A percentile compares a stretch with the other conserved stretches of the same genome.
Evolutionary conservation across 1,284 basidiomycete species (phyloP).

Genomic region (Ustilago trichophora): DNA sequence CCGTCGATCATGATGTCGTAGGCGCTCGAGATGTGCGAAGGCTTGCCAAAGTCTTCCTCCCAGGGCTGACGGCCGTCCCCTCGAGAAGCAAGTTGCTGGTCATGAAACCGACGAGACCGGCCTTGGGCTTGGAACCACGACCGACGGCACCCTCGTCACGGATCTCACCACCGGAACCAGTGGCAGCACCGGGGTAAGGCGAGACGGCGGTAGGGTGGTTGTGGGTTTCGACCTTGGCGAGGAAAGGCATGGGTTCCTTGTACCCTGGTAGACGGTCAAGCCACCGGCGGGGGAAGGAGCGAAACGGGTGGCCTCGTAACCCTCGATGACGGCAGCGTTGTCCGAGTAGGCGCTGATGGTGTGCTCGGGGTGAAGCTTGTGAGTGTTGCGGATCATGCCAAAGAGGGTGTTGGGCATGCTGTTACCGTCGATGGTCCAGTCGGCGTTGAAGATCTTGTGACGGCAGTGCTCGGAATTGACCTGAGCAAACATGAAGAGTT

Average conservation of each 20-base stretch:
- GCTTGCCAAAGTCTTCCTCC: slow-evolving; percentile 75
- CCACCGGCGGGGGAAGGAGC: slow-evolving; percentile 70
- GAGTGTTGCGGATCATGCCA: slow-evolving; percentile 97
- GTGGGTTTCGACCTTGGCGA: slow-evolving; percentile 99
- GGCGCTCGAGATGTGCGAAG: slow-evolving; percentile 88
- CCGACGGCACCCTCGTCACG: slow-evolving; percentile 97
- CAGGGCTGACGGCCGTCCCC: slow-evolving; percentile 54
- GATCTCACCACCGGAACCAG: slow-evolving; percentile 97
- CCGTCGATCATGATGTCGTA: slow-evolving; percentile 98
- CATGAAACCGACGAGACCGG: slow-evolving; percentile 91
- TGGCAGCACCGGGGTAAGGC: slow-evolving; percentile 95
- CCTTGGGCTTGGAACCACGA: slow-evolving; percentile 93
- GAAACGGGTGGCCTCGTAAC: slow-evolving; percentile 80
- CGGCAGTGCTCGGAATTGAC: slow-evolving; percentile 99
- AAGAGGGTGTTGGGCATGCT: slow-evolving; percentile 83
- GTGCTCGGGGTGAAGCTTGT: slow-evolving; percentile 74
- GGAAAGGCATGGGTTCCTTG: slow-evolving; percentile 77
- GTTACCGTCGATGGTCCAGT: slow-evolving; percentile 86
- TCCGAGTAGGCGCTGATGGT: slow-evolving; percentile 98
- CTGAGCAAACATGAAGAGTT: slow-evolving; percentile 99
- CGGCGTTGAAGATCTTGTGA: slow-evolving; percentile 99
- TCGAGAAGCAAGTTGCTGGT: slow-evolving; percentile 80
- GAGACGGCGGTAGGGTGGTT: slow-evolving; percentile 99
- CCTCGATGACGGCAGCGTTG: slow-evolving; percentile 93
- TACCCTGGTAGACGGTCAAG: slow-evolving; percentile 46